phyloP scores from a whole-genome alignment of 768 basidiomycete genomes.

The Kwoniella sp. region DNA sequence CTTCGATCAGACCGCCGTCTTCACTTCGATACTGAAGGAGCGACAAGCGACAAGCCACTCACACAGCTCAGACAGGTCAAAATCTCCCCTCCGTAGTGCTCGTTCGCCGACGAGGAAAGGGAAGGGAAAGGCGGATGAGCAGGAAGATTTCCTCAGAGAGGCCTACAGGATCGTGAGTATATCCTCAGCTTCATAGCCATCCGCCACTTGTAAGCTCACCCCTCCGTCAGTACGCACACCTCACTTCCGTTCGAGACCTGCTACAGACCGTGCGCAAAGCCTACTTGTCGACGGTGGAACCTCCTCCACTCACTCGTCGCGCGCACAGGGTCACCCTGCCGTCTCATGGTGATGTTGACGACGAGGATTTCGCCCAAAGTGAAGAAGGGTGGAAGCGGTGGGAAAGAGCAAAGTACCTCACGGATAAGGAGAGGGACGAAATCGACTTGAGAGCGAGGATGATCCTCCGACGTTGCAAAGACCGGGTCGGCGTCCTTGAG shows the following conservation, averaged over 20 bases:
- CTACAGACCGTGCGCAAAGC: constrained; percentile 72
- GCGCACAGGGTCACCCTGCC: not conserved
- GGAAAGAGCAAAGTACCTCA: constrained; percentile 54
- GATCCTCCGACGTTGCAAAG: constrained; percentile 77
- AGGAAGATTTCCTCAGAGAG: constrained; percentile 44
- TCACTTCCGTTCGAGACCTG: constrained; percentile 51
- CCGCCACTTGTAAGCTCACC: not conserved
- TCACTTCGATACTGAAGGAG: constrained; percentile 18
- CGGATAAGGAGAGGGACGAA: constrained; percentile 89
- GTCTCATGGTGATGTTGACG: constrained; percentile 19
- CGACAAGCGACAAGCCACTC: constrained; percentile 1
- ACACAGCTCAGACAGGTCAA: not conserved
- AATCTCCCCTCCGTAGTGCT: not conserved
- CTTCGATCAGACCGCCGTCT: constrained; percentile 19
- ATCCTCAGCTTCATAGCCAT: not conserved
- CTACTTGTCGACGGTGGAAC: constrained; percentile 65
- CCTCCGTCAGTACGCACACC: constrained; percentile 36
- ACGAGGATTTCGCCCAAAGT: too few relatives aligned
- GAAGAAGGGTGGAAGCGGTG: constrained; percentile 39
- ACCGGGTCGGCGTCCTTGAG: constrained; percentile 84
- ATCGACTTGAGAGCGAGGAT: constrained; percentile 88
- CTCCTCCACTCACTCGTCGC: constrained; percentile 50
- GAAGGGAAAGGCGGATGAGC: constrained; percentile 11
- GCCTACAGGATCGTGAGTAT: constrained; percentile 47
- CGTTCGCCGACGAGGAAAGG: constrained; percentile 1